A percentile compares a stretch with the other conserved stretches of the same genome.
These are phyloP conservation scores for Porodaedalea pini DNA, from an alignment of 1,284 basidiomycete species.

Conservation along the genomic window DNA sequence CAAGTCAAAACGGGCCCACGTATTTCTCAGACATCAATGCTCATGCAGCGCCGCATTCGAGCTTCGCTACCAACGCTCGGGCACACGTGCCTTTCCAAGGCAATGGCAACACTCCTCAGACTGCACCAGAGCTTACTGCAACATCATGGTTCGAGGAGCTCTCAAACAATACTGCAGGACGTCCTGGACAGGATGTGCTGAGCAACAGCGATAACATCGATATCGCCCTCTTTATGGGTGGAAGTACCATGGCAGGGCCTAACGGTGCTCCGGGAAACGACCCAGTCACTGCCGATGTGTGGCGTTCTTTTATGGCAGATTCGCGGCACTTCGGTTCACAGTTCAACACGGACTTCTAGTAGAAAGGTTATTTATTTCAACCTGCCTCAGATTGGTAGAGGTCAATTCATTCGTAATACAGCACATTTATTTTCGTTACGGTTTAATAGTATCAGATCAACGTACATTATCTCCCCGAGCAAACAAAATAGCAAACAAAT, in stretches of 20 bases:
- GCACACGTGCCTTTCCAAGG: neutral
- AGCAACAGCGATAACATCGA: neutral
- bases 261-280: neutral
- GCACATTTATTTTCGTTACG: too few relatives aligned
- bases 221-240: neutral
- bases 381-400: too few relatives aligned
- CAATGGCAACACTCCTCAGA: neutral
- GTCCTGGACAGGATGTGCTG: neutral
- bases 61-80: too few relatives aligned
- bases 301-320: constrained; percentile 11
- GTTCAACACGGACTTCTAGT: neutral
- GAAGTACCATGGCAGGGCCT: neutral
- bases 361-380: too few relatives aligned
- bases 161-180: neutral
- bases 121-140: neutral
- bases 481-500: too few relatives aligned
- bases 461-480: too few relatives aligned
- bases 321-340: neutral
- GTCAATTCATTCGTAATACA: too few relatives aligned
- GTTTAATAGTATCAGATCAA: too few relatives aligned
- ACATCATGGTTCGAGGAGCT: constrained; percentile 7
- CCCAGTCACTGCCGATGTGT: constrained; percentile 5
- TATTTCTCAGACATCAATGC: too few relatives aligned
- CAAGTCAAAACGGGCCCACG: too few relatives aligned
- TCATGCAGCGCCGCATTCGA: too few relatives aligned